Evolutionary conservation across 495 filamentous ascomycete species (phyloP).

Genomic region (Trichocladium uniseriatum): DNA sequence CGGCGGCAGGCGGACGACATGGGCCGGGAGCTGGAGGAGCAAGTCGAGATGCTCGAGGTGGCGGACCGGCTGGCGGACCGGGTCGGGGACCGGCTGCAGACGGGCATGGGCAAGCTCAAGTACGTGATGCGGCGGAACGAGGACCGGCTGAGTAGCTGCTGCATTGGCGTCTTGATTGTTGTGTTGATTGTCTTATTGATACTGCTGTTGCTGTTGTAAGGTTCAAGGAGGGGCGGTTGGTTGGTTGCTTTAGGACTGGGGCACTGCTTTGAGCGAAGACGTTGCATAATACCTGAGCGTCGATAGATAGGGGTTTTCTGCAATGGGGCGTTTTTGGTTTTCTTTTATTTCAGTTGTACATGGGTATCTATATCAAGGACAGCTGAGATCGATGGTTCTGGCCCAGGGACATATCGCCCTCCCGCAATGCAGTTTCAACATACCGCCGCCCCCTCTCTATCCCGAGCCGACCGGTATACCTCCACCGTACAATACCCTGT

Average conservation of each 20-base stretch:
- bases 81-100: slow-evolving; percentile 76
- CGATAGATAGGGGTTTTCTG: background rate
- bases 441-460: background rate
- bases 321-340: slow-evolving; percentile 2
- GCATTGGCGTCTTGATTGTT: slow-evolving; percentile 76
- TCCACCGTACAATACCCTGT: background rate
- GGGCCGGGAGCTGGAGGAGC: slow-evolving; percentile 92
- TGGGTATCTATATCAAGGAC: slow-evolving; percentile 7
- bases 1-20: slow-evolving; percentile 85
- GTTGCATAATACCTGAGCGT: slow-evolving; percentile 5
- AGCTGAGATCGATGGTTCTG: background rate
- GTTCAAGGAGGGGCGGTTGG: background rate
- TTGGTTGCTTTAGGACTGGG: background rate
- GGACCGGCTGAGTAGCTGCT: slow-evolving; percentile 84
- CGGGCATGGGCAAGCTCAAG: slow-evolving; percentile 74
- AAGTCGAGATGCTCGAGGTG: slow-evolving; percentile 68
- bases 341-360: slow-evolving; percentile 1
- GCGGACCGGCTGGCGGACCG: slow-evolving; percentile 76
- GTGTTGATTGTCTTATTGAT: slow-evolving; percentile 79
- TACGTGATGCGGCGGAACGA: slow-evolving; percentile 86
- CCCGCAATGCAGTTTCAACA: too few relatives aligned
- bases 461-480: background rate
- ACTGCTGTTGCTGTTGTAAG: slow-evolving; percentile 49
- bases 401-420: background rate
- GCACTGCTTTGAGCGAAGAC: background rate